Base-by-base conservation (phyloP, 2,329 filamentous ascomycete genomes). In the Sporothrix mexicana region DNA sequence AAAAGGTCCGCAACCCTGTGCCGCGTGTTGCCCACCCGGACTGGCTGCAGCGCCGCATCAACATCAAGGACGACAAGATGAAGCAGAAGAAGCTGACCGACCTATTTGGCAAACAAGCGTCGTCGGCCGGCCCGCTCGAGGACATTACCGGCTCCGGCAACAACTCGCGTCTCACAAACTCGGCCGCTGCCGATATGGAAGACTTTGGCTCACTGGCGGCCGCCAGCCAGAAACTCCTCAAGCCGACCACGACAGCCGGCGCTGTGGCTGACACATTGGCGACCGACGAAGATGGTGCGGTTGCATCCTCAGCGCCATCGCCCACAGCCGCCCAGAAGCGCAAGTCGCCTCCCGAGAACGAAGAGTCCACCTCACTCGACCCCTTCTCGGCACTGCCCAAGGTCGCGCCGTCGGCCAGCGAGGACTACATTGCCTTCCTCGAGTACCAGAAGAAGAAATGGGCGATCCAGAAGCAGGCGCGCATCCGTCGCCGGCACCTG, bases 31-130 rank as follows among this genome's bases (percentile, higher is more conserved):
- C 93, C 7, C 97, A 99, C 82, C 96, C 96, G 0, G 97, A 99
- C 71, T 99, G 96, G 96, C 87, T 99, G 47, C 94, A 98, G 78
- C 90, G 94, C 73, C 88, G 95, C 70, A 98, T 99, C 81, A 93
- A 96, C 77, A 91, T 92, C 81, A 98, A 98, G 81, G 96, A 99
- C 73, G 96, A 99, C 83, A 95, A 92, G 80, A 92, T 98, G 86
- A 97, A 99, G 85, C 96, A 99, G 83, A 97, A 95, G 84, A 99
- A 99, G 83, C 92, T 99, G 85, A 99, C 95, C 0, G 96, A 98
- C 78, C 85, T 97, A 77, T 97, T 99, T 79, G 86, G 79, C 78
- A 92, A 69, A 53, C 49, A 64, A 57, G 45, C 30, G 1, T 36
- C 30, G 30, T 36, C 30, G 30, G 30, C 55, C 10, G 36, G 45